Evolutionary conservation across 1,139 yeast species (phyloP).

Genomic region (Casaregolazyma suthepensis): DNA sequence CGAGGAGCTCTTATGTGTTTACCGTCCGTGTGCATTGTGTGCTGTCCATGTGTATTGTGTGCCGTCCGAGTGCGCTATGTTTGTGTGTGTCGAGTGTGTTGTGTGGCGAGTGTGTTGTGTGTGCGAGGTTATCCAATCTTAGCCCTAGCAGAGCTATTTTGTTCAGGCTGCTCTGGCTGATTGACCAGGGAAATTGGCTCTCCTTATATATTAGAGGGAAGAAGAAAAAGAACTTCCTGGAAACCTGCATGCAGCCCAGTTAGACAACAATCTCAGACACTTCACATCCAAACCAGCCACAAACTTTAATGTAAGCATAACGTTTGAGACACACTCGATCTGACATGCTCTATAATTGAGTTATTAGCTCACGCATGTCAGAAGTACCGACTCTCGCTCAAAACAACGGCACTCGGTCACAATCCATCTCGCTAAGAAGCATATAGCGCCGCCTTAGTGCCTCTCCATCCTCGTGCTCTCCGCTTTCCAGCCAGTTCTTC

Average conservation of each 20-base stretch:
- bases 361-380: neutral
- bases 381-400: neutral
- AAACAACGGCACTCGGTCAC: neutral
- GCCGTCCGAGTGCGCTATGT: too few relatives aligned
- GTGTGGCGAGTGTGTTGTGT: too few relatives aligned
- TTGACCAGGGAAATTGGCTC: neutral
- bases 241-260: neutral
- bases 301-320: too few relatives aligned
- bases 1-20: too few relatives aligned
- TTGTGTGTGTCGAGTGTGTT: too few relatives aligned
- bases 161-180: neutral
- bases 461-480: neutral
- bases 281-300: too few relatives aligned
- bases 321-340: neutral
- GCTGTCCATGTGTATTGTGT: too few relatives aligned
- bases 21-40: too few relatives aligned
- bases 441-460: slow-evolving; percentile 1
- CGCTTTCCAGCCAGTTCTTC: slow-evolving; percentile 2
- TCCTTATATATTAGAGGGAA: neutral
- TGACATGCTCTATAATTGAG: neutral
- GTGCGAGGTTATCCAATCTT: neutral
- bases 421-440: neutral
- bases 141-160: neutral
- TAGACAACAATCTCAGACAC: neutral
- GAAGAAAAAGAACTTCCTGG: neutral